Evolutionary conservation across 2,329 filamentous ascomycete species (phyloP).

Genomic region (Cryphonectria carpinicola): DNA sequence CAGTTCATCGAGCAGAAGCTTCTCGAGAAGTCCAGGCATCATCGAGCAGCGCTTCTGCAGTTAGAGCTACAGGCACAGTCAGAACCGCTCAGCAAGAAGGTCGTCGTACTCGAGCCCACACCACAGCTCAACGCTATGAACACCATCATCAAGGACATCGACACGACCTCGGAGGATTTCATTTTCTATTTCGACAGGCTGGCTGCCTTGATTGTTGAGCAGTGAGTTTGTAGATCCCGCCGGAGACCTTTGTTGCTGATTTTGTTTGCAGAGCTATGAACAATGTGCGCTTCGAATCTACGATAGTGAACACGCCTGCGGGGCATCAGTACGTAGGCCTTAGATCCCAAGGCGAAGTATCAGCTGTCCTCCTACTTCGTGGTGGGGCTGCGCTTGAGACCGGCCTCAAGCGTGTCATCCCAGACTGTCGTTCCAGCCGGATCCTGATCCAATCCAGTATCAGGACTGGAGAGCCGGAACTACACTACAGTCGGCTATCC

Average conservation of each 20-base stretch:
- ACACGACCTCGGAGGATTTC: conserved; percentile 84
- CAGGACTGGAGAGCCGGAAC: conserved; percentile 84
- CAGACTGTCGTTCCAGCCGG: conserved; percentile 87
- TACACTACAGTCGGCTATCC: conserved; percentile 86
- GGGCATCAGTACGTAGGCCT: conserved; percentile 74
- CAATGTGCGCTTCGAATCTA: conserved; percentile 70
- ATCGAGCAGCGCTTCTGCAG: conserved; percentile 77
- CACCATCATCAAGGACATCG: conserved; percentile 83
- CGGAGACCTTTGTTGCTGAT: neutral
- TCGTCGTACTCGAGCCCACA: conserved; percentile 75
- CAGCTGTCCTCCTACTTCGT: conserved; percentile 85
- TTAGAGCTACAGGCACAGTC: conserved; percentile 75
- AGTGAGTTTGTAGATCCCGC: conserved; percentile 48
- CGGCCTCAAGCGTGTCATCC: conserved; percentile 85
- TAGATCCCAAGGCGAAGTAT: conserved; percentile 71
- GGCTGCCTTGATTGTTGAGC: conserved; percentile 81
- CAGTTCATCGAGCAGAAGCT: conserved; percentile 91
- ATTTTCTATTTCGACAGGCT: conserved; percentile 97
- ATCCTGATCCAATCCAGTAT: conserved; percentile 89
- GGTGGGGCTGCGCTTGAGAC: conserved; percentile 89
- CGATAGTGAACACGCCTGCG: conserved; percentile 71
- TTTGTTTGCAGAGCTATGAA: conserved; percentile 67
- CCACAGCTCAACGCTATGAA: conserved; percentile 86
- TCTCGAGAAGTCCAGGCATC: conserved; percentile 80
- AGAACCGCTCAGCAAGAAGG: conserved; percentile 73